Base-by-base conservation (phyloP, 176 grass and related monocot species). In the Zoysia japonica region DNA sequence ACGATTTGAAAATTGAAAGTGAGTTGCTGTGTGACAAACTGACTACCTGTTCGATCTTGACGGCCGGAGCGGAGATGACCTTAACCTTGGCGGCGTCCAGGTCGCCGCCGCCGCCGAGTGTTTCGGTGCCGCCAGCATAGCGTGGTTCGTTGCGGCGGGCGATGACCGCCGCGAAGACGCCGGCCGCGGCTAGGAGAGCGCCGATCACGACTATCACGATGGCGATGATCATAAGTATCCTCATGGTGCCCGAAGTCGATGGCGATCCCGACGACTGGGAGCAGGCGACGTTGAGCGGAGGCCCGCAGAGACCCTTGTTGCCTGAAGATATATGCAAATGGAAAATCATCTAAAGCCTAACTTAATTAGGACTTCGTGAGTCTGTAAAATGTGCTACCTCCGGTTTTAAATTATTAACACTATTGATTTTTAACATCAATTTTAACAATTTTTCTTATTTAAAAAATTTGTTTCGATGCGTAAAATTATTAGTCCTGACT, bases 301-400 rank as follows among this genome's bases (percentile, higher is more conserved):
- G 16, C 5, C 91, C 91, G 35, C 91, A 97, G 38, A 97, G 77
- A 54, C 74, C 13, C 46, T 88, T 84, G 74, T 97, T 97, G 2
- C 91, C 94, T 97, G 53, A 62, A 84, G 0, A 76, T 61, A 75
- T 46, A 5, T 54, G 52, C 14, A 16, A 1, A 16, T 16, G 12
- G 52, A 54, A 53, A 54, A 54, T 54, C 52, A 54, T 16, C 13
- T 16, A 16, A 28, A 28, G 28, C 28, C 28, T 28, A 28, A 28
- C 28, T 28, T 28, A 28, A 28, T 28, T 28, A 28, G 28, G 28
- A 28, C 28, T 28, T 28, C 28, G 28, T 28, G 28, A 28, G 28
- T 28, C 28, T 28, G 28, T 28, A 28, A 28, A 28, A 28, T 28
- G 0, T 28, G 0, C 28, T 28, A 0, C 0, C 28, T 28, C 0